Evolutionary conservation across 331 rosid species (phyloP).

Genomic region (Quercus tomentella): DNA sequence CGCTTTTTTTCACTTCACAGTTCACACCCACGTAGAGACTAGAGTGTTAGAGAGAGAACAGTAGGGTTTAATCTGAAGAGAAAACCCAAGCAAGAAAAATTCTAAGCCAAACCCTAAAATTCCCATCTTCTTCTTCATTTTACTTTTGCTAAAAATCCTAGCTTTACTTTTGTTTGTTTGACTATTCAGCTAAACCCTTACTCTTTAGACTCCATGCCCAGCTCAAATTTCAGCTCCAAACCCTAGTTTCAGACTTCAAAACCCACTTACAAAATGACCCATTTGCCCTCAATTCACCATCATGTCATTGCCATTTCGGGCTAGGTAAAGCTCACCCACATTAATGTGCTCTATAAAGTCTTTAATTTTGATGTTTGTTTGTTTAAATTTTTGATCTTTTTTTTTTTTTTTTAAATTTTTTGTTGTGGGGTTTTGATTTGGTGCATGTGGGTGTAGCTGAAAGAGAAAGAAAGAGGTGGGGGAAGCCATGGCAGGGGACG

Average conservation of each 20-base stretch:
- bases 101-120: constrained; percentile 36
- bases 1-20: constrained; percentile 35
- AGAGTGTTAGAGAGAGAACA: constrained; percentile 2
- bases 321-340: constrained; percentile 28
- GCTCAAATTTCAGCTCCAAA: constrained; percentile 30
- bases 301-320: constrained; percentile 48
- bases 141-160: constrained; percentile 39
- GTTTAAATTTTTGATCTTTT: background rate
- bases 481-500: constrained; percentile 80
- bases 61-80: constrained; percentile 74
- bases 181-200: constrained; percentile 1
- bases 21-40: constrained; percentile 12
- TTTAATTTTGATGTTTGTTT: background rate
- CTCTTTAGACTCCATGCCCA: constrained; percentile 15
- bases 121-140: constrained; percentile 14
- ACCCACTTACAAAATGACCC: constrained; percentile 25
- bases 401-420: background rate
- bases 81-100: constrained; percentile 29
- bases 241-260: constrained; percentile 49
- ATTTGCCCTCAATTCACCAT: constrained; percentile 40
- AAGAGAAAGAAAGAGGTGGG: background rate
- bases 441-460: constrained; percentile 62
- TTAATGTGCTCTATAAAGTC: constrained; percentile 4
- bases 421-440: constrained; percentile 17
- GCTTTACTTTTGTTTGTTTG: background rate